A percentile compares a stretch with the other conserved stretches of the same genome.
Evolutionary conservation across 1,284 basidiomycete species (phyloP).

Genomic region (Tilletia setariae): DNA sequence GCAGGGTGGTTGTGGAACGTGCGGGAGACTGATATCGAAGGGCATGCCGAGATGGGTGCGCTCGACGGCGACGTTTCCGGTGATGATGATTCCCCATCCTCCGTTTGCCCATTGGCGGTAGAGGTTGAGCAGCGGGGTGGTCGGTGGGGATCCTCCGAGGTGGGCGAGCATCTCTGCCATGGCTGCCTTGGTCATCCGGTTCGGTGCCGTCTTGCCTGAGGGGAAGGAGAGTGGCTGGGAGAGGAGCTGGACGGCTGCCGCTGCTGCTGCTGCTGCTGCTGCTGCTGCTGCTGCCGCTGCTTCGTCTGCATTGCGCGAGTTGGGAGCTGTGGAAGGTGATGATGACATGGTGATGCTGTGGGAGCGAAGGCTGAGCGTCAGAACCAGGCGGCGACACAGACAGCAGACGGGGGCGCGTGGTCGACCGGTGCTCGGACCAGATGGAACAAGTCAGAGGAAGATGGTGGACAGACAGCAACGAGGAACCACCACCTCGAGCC

Average conservation of each 20-base stretch:
- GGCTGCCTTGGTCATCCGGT: slow-evolving; percentile 59
- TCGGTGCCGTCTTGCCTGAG: slow-evolving; percentile 59
- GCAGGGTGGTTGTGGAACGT: slow-evolving; percentile 9
- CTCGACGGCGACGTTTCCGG: slow-evolving; percentile 79
- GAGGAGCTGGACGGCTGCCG: slow-evolving; percentile 34
- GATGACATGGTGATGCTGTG: not conserved
- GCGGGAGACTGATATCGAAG: slow-evolving; percentile 71
- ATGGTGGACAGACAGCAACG: no score
- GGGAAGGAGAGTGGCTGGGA: slow-evolving; percentile 62
- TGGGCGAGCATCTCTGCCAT: slow-evolving; percentile 46
- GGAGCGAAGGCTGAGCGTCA: not conserved
- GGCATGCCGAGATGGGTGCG: slow-evolving; percentile 71
- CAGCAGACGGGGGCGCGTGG: no score
- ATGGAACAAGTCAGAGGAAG: no score
- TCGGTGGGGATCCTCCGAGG: slow-evolving; percentile 42
- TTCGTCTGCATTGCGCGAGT: not conserved
- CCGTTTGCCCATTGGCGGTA: slow-evolving; percentile 75
- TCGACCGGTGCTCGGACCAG: no score
- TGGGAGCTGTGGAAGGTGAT: not conserved
- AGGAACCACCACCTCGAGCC: no score
- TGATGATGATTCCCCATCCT: slow-evolving; percentile 83
- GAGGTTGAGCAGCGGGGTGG: slow-evolving; percentile 62
- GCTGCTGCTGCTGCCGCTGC: no score
- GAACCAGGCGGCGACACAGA: not conserved
- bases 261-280: not conserved